Base-by-base conservation (phyloP, 768 basidiomycete genomes). In the Tephrocybe sp. region DNA sequence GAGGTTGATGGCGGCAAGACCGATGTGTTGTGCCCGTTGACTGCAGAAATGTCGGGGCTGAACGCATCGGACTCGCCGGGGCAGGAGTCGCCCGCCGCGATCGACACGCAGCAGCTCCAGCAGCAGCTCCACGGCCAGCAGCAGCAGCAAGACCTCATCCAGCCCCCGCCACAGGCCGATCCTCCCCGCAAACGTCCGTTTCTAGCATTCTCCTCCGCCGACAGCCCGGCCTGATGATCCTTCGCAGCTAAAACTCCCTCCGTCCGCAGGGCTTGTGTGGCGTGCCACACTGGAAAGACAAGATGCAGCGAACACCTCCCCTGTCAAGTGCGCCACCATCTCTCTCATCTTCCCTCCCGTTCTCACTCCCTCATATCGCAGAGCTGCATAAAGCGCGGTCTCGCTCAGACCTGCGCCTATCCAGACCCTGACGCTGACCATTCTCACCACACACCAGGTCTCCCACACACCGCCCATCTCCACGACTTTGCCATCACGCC, bases 211-310 rank as follows among this genome's bases (percentile, higher is more conserved):
- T n/a, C n/a, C 31, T 48, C 22, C 47, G 43, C 36, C 57, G 53
- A 53, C 59, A 61, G 53, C 30, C 47, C 60, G 34, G 49, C 36
- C 55, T 59, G 49, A 56, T 54, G 31, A 46, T 49, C 52, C 45
- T 55, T 39, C 46, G 42, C 63, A 88, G 86, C 86, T 52, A 89
- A 91, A 68, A 85, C 84, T 37, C 87, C 88, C 25, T 89, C 87
- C 37, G 88, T 89, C 47, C 80, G 88, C 55, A 76, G 88, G 54
- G 88, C 88, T 1, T 91, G 88, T 56, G 78, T 82, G 31, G 84
- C 88, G 12, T 91, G 88, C 67, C 88, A 91, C 66, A 73, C 86
- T 43, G 88, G 88, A 44, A 91, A 91, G 70, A 91, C 88, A 11
- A 73, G 88, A 57, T 91, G 88, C 59, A 88, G 86, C 58, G 88